These are phyloP conservation scores for Achaetomiella virescens DNA, from an alignment of 495 filamentous ascomycete species.

Conservation along the genomic window DNA sequence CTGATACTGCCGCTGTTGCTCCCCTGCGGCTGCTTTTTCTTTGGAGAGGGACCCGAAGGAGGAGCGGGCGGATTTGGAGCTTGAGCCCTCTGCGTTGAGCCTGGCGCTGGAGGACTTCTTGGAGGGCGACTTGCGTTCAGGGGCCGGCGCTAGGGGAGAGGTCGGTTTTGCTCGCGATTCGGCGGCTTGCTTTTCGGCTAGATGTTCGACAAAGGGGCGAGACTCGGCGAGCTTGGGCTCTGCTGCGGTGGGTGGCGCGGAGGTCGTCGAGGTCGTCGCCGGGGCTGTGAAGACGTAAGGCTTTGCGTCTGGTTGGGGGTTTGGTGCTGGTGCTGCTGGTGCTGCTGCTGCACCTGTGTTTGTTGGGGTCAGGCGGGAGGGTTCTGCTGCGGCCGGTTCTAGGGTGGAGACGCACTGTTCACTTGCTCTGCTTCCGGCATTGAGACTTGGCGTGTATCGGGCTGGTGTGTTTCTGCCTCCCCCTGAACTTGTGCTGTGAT, in stretches of 20 bases:
- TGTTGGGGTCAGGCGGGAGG: not conserved
- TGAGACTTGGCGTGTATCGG: not conserved
- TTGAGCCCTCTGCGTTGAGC: not conserved
- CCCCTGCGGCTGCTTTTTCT: not conserved
- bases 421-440: not conserved
- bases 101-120: not conserved
- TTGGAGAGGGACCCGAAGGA: not conserved
- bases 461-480: not conserved
- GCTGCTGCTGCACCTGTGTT: not conserved
- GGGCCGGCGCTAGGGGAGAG: not conserved
- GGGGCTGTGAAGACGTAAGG: not conserved
- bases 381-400: not conserved
- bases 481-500: not conserved
- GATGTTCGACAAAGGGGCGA: not conserved
- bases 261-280: not conserved
- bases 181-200: not conserved
- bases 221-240: not conserved
- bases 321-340: not conserved
- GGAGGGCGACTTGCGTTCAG: not conserved
- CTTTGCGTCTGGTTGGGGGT: not conserved
- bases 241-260: not conserved
- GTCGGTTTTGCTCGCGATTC: not conserved
- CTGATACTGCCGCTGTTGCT: not conserved
- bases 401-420: not conserved
- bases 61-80: not conserved